These are phyloP conservation scores for Leccinum barrowsii DNA, from an alignment of 768 basidiomycete genomes.

Conservation along the genomic window DNA sequence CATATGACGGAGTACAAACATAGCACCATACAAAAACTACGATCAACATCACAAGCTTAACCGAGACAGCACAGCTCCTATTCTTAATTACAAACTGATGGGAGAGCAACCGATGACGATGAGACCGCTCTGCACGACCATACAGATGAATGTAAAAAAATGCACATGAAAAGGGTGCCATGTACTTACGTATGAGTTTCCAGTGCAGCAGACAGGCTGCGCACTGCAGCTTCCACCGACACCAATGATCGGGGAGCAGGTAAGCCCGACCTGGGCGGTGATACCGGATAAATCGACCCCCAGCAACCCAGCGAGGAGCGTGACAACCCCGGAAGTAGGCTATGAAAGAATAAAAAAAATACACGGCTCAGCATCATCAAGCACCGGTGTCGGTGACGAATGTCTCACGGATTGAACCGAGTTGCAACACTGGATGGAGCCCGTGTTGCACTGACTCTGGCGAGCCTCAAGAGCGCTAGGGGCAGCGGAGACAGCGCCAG, in stretches of 20 bases:
- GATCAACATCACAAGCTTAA: no score
- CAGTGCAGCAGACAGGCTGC: constrained; percentile 4
- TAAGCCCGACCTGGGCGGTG: neutral
- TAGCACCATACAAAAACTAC: no score
- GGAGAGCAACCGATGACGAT: constrained; percentile 1
- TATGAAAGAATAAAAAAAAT: neutral
- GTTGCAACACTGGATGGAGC: neutral
- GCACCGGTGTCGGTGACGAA: neutral
- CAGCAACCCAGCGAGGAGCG: neutral
- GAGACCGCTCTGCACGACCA: neutral
- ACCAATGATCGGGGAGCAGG: neutral
- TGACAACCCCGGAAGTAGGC: neutral
- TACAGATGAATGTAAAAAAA: neutral
- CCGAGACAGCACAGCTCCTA: no score
- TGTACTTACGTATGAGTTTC: neutral
- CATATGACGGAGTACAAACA: no score
- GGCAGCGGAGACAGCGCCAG: neutral
- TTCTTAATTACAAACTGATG: neutral
- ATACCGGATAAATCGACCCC: neutral
- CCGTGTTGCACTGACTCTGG: neutral
- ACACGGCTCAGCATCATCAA: neutral
- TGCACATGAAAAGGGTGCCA: neutral
- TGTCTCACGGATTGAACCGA: neutral
- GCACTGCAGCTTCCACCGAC: no score
- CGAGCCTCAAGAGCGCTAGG: neutral